Evolutionary conservation across 495 filamentous ascomycete genomes (phyloP).

Genomic region (Venustampulla echinocandica): DNA sequence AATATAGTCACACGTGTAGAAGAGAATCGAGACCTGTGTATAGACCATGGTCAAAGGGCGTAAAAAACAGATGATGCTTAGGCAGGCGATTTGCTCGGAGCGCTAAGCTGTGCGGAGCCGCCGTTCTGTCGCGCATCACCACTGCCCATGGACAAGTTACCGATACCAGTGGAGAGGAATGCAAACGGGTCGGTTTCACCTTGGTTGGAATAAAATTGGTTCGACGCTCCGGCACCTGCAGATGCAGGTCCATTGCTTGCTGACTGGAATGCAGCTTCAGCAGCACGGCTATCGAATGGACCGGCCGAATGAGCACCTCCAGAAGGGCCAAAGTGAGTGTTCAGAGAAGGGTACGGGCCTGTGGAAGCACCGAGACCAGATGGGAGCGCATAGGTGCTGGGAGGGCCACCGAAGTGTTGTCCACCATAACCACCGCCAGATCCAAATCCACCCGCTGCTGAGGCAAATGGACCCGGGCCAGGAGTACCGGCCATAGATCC

Average conservation of each 20-base stretch:
- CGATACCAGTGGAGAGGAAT: slow-evolving; percentile 76
- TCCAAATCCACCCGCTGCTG: slow-evolving; percentile 57
- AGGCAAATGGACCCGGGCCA: slow-evolving; percentile 72
- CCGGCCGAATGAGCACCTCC: slow-evolving; percentile 69
- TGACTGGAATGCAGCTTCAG: slow-evolving; percentile 84
- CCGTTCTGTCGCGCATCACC: slow-evolving; percentile 79
- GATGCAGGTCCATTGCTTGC: slow-evolving; percentile 65
- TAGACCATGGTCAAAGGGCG: slow-evolving; percentile 20
- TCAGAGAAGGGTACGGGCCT: slow-evolving; percentile 74
- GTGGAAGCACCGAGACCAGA: slow-evolving; percentile 77
- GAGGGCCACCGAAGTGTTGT: slow-evolving; percentile 82
- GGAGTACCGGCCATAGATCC: slow-evolving; percentile 79
- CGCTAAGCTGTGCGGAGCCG: slow-evolving; percentile 33
- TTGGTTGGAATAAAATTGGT: slow-evolving; percentile 48
- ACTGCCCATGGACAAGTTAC: slow-evolving; percentile 72
- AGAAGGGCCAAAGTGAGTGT: slow-evolving; percentile 62
- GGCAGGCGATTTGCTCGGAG: slow-evolving; percentile 55
- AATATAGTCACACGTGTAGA: slow-evolving; percentile 21
- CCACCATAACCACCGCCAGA: slow-evolving; percentile 66
- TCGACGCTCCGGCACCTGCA: slow-evolving; percentile 54
- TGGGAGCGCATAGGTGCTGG: slow-evolving; percentile 82
- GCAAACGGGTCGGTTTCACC: slow-evolving; percentile 75
- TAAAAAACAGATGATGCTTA: slow-evolving; percentile 27
- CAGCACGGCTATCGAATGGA: slow-evolving; percentile 86
- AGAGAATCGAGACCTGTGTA: slow-evolving; percentile 21